Evolutionary conservation across 352 stramenopile species (phyloP), one percentile per base, ranked within the genome.

Genomic region (Phytophthora europaea): DNA sequence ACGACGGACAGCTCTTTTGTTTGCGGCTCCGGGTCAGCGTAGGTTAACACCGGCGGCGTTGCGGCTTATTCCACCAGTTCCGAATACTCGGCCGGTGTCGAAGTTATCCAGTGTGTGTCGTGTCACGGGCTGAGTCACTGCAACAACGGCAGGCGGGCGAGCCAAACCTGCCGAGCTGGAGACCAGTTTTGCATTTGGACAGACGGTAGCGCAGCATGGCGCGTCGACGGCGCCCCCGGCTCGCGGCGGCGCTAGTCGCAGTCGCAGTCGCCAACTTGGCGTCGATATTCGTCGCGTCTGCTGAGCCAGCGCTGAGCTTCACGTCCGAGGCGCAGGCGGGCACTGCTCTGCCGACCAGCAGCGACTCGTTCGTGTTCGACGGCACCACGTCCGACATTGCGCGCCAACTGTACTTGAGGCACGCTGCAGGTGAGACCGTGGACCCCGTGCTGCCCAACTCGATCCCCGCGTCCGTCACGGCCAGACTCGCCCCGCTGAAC

Each of bases 291-390:
- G 47, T 61, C 65, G 60, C 61, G 51, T 71, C 54, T 54, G 45
- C 43, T 70, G 52, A 56, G 57, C 51, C 54, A 43, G 22, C 69
- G 55, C 63, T 76, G 51, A 79, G 45, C 31, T 76, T 70, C 43
- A 70, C 62, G 16, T 70, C 62, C 6, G 51, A 70, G 45, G 51
- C 67, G 3, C 52, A 70, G 15, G 34, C 22, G 38, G 72, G 59
- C 15, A 40, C 67, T 20, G 56, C 48, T 12, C 56, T 80, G 3
- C 73, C 73, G 36, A 43, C 36, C 5, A 23, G 22, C 10, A 76
- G 73, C 38, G 59, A 67, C 54, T 77, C 75, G 57, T 82, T 78
- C 64, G 62, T 68, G 4, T 82, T 82, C 34, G 68, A 82, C 52
- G 72, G 72, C 26, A 43, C 52, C 26, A 75, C 72, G 6, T 82